Evolutionary conservation across 2,329 filamentous ascomycete species (phyloP), one percentile per base, ranked within the genome.

Genomic region (Ilyonectria robusta): DNA sequence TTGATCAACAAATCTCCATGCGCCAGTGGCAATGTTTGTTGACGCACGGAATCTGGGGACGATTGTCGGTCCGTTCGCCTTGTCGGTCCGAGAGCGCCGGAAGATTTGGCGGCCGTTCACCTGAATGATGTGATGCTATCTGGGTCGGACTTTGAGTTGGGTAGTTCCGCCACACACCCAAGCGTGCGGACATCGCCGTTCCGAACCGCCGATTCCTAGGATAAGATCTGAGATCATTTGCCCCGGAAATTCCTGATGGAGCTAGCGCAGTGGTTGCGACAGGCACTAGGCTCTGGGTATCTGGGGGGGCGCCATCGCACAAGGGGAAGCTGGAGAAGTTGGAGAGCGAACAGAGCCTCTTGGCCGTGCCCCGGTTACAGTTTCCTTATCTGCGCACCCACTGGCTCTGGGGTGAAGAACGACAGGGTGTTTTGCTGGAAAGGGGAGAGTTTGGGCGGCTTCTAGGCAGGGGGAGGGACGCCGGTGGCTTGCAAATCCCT

Each of bases 161-260:
- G 40, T 48, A 55, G 56, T 58, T 71, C 37, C 60, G 21, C 37
- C 23, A 35, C 66, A 47, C 62, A 70, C 62, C 64, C 61, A 53
- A 46, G 54, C 21, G 47, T 60, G 68, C 75, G 75, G 74, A 73
- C 71, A 74, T 78, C 69, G 67, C 75, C 75, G 75, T 72, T 71
- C 76, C 75, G 76, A 76, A 75, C 67, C 77, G 78, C 74, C 77
- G 74, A 74, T 65, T 44, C 57, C 65, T 64, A 76, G 73, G 72
- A 71, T 71, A 70, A 77, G 77, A 79, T 79, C 77, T 79, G 65
- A 78, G 77, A 79, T 79, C 74, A 74, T 72, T 68, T 67, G 69
- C 74, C 76, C 75, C 77, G 76, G 77, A 75, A 79, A 74, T 75
- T 65, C 77, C 73, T 33, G 59, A 78, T 68, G 17, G 56, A 69